These are phyloP conservation scores for cucumber (Cucumis sativus) DNA, from an alignment of 306 rosid species.

Conservation along the genomic window Cucumber_9930_V3 NC_026656.2:18628501-18629000, in stretches of 20 bases:
- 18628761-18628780: constrained; percentile 58
- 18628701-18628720: constrained; percentile 37
- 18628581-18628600: background rate
- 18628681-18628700: constrained; percentile 56
- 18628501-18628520: constrained; percentile 72
- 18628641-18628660: constrained; percentile 19
- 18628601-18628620: background rate
- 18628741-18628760: constrained; percentile 26
- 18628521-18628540: constrained; percentile 43
- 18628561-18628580: constrained; percentile 12
- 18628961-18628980: constrained; percentile 50
- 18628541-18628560: constrained; percentile 63
- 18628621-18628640: constrained; percentile 62
- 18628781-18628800: constrained; percentile 50
- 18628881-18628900: constrained; percentile 15
- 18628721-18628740: constrained; percentile 48
- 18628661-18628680: constrained; percentile 72
- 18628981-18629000: constrained; percentile 50
- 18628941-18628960: constrained; percentile 35
- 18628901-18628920: constrained; percentile 30
- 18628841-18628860: constrained; percentile 29
- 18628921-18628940: constrained; percentile 32
- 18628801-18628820: constrained; percentile 34
- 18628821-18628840: constrained; percentile 50
- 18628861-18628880: constrained; percentile 12